Conservation (phyloP, 1,139 yeast genomes). For the Lodderomyces margitis region DNA sequence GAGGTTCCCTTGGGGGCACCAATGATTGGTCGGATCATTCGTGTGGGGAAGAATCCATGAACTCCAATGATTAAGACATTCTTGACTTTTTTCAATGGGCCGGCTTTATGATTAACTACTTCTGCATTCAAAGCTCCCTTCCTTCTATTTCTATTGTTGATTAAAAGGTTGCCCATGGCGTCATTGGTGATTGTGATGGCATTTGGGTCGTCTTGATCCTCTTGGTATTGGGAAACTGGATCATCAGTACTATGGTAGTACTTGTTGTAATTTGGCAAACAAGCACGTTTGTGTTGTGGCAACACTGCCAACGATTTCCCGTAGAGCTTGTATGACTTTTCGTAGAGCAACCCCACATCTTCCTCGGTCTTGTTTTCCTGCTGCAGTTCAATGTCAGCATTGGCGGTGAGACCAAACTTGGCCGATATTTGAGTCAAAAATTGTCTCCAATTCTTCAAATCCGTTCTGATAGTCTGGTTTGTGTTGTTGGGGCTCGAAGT, state of each 20-base stretch:
- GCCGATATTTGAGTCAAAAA: constrained; percentile 37
- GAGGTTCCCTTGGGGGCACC: constrained; percentile 97
- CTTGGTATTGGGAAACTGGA: constrained; percentile 27
- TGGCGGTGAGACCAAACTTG: constrained; percentile 38
- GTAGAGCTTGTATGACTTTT: constrained; percentile 40
- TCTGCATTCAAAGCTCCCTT: constrained; percentile 20
- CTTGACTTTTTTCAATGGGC: constrained; percentile 35
- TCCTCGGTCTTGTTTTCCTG: constrained; percentile 25
- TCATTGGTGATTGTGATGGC: constrained; percentile 42
- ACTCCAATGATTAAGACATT: constrained; percentile 83
- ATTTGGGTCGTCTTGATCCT: constrained; percentile 30
- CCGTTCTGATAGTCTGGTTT: constrained; percentile 18
- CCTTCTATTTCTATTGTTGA: constrained; percentile 25
- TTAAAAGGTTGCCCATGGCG: constrained; percentile 44
- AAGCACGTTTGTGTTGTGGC: constrained; percentile 40
- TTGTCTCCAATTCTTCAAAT: constrained; percentile 38
- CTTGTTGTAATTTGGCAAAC: constrained; percentile 42
- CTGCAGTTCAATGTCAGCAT: constrained; percentile 21
- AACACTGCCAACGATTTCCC: constrained; percentile 40
- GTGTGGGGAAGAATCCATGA: constrained; percentile 93
- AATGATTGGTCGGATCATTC: constrained; percentile 76
- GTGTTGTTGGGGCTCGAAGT: constrained; percentile 24
- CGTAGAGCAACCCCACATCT: constrained; percentile 37
- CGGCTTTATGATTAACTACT: constrained; percentile 30
- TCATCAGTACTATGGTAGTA: constrained; percentile 19